Evolutionary conservation across 2,329 filamentous ascomycete species (phyloP).

Genomic region (Cladosporium sphaerospermum): DNA sequence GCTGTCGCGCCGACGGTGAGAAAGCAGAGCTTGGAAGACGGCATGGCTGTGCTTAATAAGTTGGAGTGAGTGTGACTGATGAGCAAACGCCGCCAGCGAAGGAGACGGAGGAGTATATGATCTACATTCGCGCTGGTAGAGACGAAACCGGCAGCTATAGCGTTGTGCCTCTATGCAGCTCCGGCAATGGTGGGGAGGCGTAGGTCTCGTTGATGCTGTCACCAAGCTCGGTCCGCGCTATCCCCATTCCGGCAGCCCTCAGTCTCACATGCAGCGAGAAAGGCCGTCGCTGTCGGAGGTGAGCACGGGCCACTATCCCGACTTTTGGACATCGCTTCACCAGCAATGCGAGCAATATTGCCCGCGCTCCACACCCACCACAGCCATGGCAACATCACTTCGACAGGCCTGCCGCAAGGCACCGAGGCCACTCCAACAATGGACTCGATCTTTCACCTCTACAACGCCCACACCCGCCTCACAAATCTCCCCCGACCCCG

Average conservation of each 20-base stretch:
- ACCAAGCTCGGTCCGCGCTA: conserved; percentile 2
- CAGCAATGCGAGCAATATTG: background rate
- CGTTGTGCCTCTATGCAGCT: background rate
- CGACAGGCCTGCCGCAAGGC: conserved; percentile 25
- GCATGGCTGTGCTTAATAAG: background rate
- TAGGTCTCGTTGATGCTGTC: background rate
- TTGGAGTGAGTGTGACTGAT: background rate
- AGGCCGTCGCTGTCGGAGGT: background rate
- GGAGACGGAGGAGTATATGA: no score
- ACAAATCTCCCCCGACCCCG: conserved; percentile 12
- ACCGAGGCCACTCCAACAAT: conserved; percentile 16
- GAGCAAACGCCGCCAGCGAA: no score
- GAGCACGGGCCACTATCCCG: conserved; percentile 14
- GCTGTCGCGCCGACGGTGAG: conserved; percentile 92
- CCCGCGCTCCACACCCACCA: background rate
- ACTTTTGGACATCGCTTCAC: conserved; percentile 10
- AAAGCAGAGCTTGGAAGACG: conserved; percentile 54
- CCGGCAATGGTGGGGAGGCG: conserved; percentile 10
- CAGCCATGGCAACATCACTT: conserved; percentile 25
- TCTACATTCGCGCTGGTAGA: no score
- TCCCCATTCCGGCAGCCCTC: background rate
- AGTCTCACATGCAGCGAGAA: no score
- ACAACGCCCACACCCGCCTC: conserved; percentile 9
- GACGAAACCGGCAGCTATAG: conserved; percentile 1
- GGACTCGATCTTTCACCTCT: conserved; percentile 10